phyloP scores from a whole-genome alignment of 257 asterid genomes.

The Scutellaria barbata region DNA sequence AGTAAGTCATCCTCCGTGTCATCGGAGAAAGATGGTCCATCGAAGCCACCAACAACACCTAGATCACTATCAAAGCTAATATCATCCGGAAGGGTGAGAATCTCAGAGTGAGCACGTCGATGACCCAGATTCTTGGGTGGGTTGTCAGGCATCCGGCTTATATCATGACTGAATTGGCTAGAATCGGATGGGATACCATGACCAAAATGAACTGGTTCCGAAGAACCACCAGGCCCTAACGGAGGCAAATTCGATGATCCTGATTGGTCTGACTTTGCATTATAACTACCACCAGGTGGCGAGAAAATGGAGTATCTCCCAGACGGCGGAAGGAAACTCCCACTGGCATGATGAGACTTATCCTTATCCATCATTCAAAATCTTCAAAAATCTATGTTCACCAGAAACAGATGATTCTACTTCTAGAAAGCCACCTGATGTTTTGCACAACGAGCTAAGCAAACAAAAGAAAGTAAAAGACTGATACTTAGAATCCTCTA shows the following conservation, averaged over 20 bases:
- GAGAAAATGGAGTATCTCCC: slow-evolving; percentile 77
- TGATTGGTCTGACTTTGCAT: slow-evolving; percentile 52
- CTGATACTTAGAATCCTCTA: slow-evolving; percentile 14
- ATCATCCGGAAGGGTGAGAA: slow-evolving; percentile 92
- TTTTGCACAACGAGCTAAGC: slow-evolving; percentile 27
- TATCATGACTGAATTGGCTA: slow-evolving; percentile 69
- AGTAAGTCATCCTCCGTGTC: slow-evolving; percentile 85
- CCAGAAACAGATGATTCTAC: slow-evolving; percentile 16
- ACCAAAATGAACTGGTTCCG: slow-evolving; percentile 66
- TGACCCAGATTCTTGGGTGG: slow-evolving; percentile 86
- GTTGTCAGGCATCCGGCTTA: slow-evolving; percentile 90
- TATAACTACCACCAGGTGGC: slow-evolving; percentile 55
- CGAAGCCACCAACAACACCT: slow-evolving; percentile 91
- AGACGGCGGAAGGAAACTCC: slow-evolving; percentile 66
- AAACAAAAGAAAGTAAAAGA: slow-evolving; percentile 32
- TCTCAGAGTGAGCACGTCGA: slow-evolving; percentile 93
- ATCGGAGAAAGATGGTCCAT: slow-evolving; percentile 84
- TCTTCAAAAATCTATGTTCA: slow-evolving; percentile 27
- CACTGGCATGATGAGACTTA: slow-evolving; percentile 55
- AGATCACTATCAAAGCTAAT: slow-evolving; percentile 92
- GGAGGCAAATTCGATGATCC: slow-evolving; percentile 69
- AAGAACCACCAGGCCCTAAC: slow-evolving; percentile 55
- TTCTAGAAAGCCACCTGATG: slow-evolving; percentile 27
- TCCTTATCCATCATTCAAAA: slow-evolving; percentile 75
- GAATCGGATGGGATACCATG: slow-evolving; percentile 54